Evolutionary conservation across 176 grass and related monocot species (phyloP).

Genomic region (Ananas comosus): DNA sequence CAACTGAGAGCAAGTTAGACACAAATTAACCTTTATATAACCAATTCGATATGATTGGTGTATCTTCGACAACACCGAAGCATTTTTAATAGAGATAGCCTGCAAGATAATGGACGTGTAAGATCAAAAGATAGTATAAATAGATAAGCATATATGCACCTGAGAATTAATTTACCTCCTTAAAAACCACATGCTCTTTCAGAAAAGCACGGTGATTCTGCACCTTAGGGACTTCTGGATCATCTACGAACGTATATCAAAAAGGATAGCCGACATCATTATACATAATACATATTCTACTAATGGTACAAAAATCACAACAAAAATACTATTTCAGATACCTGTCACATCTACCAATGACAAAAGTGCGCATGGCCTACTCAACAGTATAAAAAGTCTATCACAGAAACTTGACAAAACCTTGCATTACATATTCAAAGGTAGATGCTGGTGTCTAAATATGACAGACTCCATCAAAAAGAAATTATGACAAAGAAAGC

Average conservation of each 20-base stretch:
- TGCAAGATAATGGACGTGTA: slow-evolving; percentile 31
- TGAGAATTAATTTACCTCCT: slow-evolving; percentile 49
- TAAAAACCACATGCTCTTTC: slow-evolving; percentile 62
- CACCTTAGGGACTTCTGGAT: slow-evolving; percentile 51
- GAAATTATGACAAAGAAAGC: too few species aligned
- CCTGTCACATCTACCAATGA: too few species aligned
- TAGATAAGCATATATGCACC: slow-evolving; percentile 19
- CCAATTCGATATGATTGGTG: slow-evolving; percentile 77
- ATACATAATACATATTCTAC: not conserved
- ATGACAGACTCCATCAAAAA: too few species aligned
- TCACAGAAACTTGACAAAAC: too few species aligned
- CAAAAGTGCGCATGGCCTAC: too few species aligned
- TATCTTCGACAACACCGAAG: slow-evolving; percentile 61
- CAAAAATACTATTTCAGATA: too few species aligned
- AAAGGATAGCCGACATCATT: not conserved
- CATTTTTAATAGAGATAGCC: slow-evolving; percentile 66
- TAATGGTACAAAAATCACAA: not conserved
- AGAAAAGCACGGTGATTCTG: slow-evolving; percentile 62
- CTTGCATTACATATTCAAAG: too few species aligned
- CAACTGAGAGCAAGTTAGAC: not conserved
- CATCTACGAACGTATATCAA: slow-evolving; percentile 35
- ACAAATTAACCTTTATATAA: slow-evolving; percentile 61
- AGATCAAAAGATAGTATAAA: slow-evolving; percentile 19
- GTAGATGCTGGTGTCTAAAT: too few species aligned
- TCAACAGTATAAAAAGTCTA: too few species aligned